phyloP scores from a whole-genome alignment of 2,329 filamentous ascomycete species.

The Drechslerella dactyloides region DNA sequence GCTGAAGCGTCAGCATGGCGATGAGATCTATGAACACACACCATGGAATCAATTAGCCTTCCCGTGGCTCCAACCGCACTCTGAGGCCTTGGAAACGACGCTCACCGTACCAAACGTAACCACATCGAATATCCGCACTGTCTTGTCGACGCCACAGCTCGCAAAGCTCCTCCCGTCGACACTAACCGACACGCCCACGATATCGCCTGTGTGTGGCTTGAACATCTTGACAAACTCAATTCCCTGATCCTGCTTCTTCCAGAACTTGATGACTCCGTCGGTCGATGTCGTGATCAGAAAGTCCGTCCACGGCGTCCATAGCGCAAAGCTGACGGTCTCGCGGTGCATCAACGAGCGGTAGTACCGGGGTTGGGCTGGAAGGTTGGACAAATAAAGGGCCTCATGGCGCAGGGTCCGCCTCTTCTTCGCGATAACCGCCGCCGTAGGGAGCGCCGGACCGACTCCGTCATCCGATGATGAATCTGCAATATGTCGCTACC shows the following conservation, averaged over 20 bases:
- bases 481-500: constrained; percentile 58
- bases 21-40: constrained; percentile 68
- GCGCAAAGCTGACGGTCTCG: constrained; percentile 87
- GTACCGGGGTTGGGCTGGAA: constrained; percentile 81
- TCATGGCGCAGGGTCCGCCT: constrained; percentile 88
- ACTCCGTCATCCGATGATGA: constrained; percentile 89
- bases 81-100: constrained; percentile 35
- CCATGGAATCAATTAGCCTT: constrained; percentile 9
- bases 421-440: constrained; percentile 73
- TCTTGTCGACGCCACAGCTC: constrained; percentile 78
- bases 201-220: constrained; percentile 83
- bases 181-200: constrained; percentile 82
- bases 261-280: constrained; percentile 98
- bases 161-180: constrained; percentile 92
- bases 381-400: constrained; percentile 80
- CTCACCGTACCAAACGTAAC: constrained; percentile 72
- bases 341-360: constrained; percentile 98
- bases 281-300: constrained; percentile 93
- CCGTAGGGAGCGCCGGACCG: constrained; percentile 85
- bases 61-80: background rate
- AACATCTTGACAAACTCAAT: constrained; percentile 99
- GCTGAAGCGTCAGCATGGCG: constrained; percentile 79
- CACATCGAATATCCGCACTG: constrained; percentile 79
- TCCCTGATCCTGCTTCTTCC: constrained; percentile 90
- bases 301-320: constrained; percentile 86